Evolutionary conservation across 2,329 filamentous ascomycete genomes (phyloP), one percentile per base, ranked within the genome.

Genomic region (Leptosphaerulina australis): DNA sequence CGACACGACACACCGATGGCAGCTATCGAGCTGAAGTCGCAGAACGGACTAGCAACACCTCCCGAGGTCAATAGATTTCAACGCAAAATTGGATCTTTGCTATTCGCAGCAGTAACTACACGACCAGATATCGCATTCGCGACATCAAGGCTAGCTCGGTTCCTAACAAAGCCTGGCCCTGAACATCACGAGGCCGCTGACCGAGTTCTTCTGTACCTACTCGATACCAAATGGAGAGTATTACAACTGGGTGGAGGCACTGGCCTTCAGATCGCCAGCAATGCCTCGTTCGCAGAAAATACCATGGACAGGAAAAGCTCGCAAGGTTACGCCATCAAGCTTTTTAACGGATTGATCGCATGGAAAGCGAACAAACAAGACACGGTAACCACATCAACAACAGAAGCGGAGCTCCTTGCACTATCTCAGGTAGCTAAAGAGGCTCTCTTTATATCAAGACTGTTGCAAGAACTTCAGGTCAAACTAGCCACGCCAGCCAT

Each of bases 361-460:
- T 33, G 15, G 30, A 18, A 11, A 20, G 30, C 30, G 20, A 33
- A 33, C 30, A 33, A 33, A 9, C 14, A 33, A 33, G 30, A 33
- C 6, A 33, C 15, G 7, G 30, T 29, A n/a, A 29, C 26, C 10
- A 29, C 26, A n/a, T 53, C 44, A 26, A 53, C 50, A 1, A 53
- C 44, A 2, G 39, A 53, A 39, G 50, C 50, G 11, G 38, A 53
- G 14, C 38, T 53, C 5, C 38, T 53, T 3, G 21, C 50, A 18
- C 50, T 43, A 8, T 28, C 25, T 5, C 20, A 53, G 12, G 39
- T 40, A 15, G 44, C 44, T 2, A 53, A 40, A 14, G 48, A 51
- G 37, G 26, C 26, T 10, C 26, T 8, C 6, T 29, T 29, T 12
- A 7, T 29, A 8, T 7, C 12, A 29, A 7, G 26, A 21, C 37